A percentile compares a stretch with the other conserved stretches of the same genome.
These are phyloP conservation scores for Scorias spongiosa DNA, from an alignment of 2,329 filamentous ascomycete genomes.

Conservation along the genomic window DNA sequence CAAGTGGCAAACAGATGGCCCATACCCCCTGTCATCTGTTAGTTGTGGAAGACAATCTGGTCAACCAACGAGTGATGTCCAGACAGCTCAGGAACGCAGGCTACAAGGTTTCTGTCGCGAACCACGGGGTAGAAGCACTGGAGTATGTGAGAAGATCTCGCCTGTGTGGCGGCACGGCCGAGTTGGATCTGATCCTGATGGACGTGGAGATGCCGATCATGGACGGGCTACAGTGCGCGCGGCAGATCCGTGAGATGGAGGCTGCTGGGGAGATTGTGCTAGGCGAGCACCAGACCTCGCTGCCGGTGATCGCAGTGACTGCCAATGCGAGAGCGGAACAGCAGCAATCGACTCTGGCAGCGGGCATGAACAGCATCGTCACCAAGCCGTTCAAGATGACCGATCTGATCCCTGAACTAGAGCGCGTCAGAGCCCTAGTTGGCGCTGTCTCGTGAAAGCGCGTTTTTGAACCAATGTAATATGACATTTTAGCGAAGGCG, in stretches of 20 bases:
- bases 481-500: too few species aligned
- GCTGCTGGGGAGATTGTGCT: neutral
- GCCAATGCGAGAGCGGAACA: constrained; percentile 65
- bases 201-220: constrained; percentile 11
- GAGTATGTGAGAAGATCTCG: constrained; percentile 18
- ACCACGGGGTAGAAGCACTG: constrained; percentile 24
- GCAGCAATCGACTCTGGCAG: constrained; percentile 52
- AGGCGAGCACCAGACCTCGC: constrained; percentile 33
- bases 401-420: constrained; percentile 20
- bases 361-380: constrained; percentile 65
- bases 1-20: neutral
- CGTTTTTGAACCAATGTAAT: too few species aligned
- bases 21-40: constrained; percentile 5
- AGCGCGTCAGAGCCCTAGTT: constrained; percentile 5
- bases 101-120: constrained; percentile 23
- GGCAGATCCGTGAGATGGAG: constrained; percentile 3
- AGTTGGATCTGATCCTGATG: constrained; percentile 5
- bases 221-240: constrained; percentile 6
- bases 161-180: neutral
- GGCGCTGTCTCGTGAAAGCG: too few species aligned
- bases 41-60: constrained; percentile 24
- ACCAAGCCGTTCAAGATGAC: constrained; percentile 52
- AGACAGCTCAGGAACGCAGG: constrained; percentile 24
- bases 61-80: constrained; percentile 27
- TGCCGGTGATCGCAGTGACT: constrained; percentile 64